These are phyloP conservation scores for Fusarium denticulatum DNA, from an alignment of 2,329 filamentous ascomycete genomes.

Conservation along the genomic window DNA sequence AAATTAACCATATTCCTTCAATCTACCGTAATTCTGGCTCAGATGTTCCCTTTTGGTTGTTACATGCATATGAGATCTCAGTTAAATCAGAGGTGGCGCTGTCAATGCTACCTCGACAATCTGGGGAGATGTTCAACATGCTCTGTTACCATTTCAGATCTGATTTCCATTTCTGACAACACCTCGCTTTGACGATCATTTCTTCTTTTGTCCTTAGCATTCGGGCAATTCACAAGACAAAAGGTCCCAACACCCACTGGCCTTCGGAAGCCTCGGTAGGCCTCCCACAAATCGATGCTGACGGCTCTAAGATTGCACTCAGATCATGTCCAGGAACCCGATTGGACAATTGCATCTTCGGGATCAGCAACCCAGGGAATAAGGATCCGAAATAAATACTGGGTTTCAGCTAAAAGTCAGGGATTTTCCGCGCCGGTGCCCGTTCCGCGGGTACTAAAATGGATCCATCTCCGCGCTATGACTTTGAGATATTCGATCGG, in stretches of 20 bases:
- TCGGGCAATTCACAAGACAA: background rate
- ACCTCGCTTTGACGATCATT: background rate
- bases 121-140: background rate
- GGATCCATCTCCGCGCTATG: slow-evolving; percentile 1
- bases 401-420: background rate
- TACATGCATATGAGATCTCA: background rate
- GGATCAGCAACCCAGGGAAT: background rate
- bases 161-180: background rate
- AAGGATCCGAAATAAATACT: background rate
- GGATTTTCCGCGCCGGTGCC: background rate
- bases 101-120: background rate
- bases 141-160: background rate
- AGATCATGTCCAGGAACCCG: background rate
- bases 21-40: background rate
- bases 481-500: background rate
- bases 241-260: background rate
- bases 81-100: background rate
- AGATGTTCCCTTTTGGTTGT: background rate
- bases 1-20: background rate
- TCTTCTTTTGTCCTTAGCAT: background rate
- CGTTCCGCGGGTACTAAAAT: background rate
- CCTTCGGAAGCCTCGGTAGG: slow-evolving; percentile 3
- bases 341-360: background rate
- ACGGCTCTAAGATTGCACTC: background rate
- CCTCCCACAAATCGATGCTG: background rate